Conservation (phyloP, 1,284 basidiomycete species). For the Apiotrichum akiyoshidainum region DNA sequence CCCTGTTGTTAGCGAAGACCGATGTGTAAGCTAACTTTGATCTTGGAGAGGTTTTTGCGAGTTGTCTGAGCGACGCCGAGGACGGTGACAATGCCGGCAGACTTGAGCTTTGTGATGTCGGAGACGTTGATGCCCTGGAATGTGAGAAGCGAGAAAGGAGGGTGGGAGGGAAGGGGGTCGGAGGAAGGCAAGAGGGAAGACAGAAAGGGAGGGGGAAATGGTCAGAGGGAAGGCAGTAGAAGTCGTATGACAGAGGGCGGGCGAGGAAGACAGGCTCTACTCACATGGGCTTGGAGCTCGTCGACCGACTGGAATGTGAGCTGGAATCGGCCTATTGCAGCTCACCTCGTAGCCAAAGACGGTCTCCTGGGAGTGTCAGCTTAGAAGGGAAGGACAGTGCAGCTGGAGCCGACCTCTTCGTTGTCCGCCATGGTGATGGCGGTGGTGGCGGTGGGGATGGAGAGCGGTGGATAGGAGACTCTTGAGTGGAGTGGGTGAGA, state of each 20-base stretch:
- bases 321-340: accelerated
- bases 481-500: neutral
- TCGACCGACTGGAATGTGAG: conserved; percentile 63
- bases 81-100: conserved; percentile 53
- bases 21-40: conserved; percentile 62
- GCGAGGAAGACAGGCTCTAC: conserved; percentile 32
- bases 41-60: conserved; percentile 77
- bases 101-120: conserved; percentile 89
- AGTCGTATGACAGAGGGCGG: too few relatives aligned
- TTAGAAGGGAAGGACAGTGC: too few relatives aligned
- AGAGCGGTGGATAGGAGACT: neutral
- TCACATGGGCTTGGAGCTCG: conserved; percentile 80
- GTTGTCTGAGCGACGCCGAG: conserved; percentile 64
- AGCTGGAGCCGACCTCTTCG: too few relatives aligned
- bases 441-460: neutral
- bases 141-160: neutral
- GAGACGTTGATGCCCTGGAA: conserved; percentile 84
- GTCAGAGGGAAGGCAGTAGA: too few relatives aligned
- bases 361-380: conserved; percentile 6
- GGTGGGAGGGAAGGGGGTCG: neutral
- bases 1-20: conserved; percentile 31
- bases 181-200: neutral
- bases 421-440: neutral
- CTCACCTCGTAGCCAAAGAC: conserved; percentile 26
- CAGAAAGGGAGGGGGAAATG: neutral